A percentile compares a stretch with the other conserved stretches of the same genome.
These are phyloP conservation scores for Quercus gilva DNA, from an alignment of 306 rosid species.

Conservation along the genomic window DNA sequence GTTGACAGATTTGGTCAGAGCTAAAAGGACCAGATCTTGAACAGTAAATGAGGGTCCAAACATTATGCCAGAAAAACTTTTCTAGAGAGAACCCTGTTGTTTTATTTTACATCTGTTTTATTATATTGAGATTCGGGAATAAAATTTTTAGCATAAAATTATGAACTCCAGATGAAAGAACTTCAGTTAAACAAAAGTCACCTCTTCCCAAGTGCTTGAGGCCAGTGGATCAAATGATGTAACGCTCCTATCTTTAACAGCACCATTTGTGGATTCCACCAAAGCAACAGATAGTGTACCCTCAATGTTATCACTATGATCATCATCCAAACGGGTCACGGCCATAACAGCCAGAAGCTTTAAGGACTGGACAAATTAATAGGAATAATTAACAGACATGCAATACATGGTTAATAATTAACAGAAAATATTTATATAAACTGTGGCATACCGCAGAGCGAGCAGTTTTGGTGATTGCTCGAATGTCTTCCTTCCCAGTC, in stretches of 20 bases:
- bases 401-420: conserved; percentile 5
- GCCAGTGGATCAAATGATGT: conserved; percentile 72
- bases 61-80: not conserved
- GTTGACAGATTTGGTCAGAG: not conserved
- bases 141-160: not conserved
- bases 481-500: conserved; percentile 90
- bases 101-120: not conserved
- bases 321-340: conserved; percentile 79
- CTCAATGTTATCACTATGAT: conserved; percentile 58
- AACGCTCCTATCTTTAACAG: conserved; percentile 53
- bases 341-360: conserved; percentile 90
- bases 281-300: conserved; percentile 59
- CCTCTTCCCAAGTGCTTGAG: conserved; percentile 92
- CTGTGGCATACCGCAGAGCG: conserved; percentile 69
- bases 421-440: conserved; percentile 6
- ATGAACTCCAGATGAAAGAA: conserved; percentile 18
- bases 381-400: conserved; percentile 7
- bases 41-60: not conserved
- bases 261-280: conserved; percentile 51
- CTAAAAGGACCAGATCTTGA: not conserved
- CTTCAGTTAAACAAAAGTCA: conserved; percentile 27
- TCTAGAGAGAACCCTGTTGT: not conserved
- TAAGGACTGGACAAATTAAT: conserved; percentile 60
- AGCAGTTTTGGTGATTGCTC: conserved; percentile 90
- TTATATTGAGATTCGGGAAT: not conserved